Evolutionary conservation across 768 basidiomycete genomes (phyloP).

Genomic region (Leccinum aurantiacum): DNA sequence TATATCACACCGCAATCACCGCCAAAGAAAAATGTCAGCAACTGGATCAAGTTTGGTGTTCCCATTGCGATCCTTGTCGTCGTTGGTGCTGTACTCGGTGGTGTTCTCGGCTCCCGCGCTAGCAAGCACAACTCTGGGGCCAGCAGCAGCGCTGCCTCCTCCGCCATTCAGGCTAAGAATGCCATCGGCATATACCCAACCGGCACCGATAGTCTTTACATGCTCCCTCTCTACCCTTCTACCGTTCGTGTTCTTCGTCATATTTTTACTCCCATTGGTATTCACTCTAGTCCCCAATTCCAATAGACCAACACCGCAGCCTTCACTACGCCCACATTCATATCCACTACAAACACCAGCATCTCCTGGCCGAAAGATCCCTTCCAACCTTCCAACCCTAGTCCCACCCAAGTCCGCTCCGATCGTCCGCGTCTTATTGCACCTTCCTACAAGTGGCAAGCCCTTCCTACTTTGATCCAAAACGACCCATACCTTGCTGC

Average conservation of each 20-base stretch:
- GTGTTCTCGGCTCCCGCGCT: slow-evolving; percentile 70
- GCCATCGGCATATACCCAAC: slow-evolving; percentile 70
- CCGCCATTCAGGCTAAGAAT: slow-evolving; percentile 57
- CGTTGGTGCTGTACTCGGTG: slow-evolving; percentile 70
- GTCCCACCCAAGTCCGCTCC: slow-evolving; percentile 58
- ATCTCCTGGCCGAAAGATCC: slow-evolving; percentile 81
- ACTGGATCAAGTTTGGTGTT: slow-evolving; percentile 75
- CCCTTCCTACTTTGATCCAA: slow-evolving; percentile 72
- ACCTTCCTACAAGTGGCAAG: slow-evolving; percentile 88
- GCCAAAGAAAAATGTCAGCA: slow-evolving; percentile 55
- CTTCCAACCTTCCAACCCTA: slow-evolving; percentile 64
- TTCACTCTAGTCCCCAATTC: background rate
- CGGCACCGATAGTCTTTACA: slow-evolving; percentile 74
- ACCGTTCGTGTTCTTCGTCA: slow-evolving; percentile 60
- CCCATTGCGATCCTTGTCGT: slow-evolving; percentile 66
- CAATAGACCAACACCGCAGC: slow-evolving; percentile 71
- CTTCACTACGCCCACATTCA: slow-evolving; percentile 72
- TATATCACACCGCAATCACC: slow-evolving; percentile 53
- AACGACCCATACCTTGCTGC: slow-evolving; percentile 80
- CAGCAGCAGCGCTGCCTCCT: slow-evolving; percentile 39
- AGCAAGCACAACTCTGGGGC: slow-evolving; percentile 43
- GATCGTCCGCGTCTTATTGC: slow-evolving; percentile 92
- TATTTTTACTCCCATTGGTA: background rate
- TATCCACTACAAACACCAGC: slow-evolving; percentile 47
- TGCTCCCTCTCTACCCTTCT: slow-evolving; percentile 84